A percentile compares a stretch with the other conserved stretches of the same genome.
Conservation (phyloP, 2,329 filamentous ascomycete genomes). For the Pseudopithomyces maydicus region DNA sequence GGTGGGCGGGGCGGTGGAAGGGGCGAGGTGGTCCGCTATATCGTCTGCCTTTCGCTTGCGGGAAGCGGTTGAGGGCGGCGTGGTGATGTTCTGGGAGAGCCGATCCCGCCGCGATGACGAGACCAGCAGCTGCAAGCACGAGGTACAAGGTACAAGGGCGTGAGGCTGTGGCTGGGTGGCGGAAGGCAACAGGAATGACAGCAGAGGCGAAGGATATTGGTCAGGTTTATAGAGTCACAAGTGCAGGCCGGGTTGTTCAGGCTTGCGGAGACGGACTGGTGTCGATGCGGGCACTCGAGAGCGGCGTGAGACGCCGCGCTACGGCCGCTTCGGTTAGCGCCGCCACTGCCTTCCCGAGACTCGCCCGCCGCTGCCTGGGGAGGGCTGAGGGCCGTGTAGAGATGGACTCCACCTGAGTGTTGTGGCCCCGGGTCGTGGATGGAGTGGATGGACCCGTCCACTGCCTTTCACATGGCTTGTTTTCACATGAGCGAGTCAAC, state of each 20-base stretch:
- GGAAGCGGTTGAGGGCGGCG: slow-evolving; percentile 36
- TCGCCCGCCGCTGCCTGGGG: neutral
- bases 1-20: slow-evolving; percentile 33
- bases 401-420: no score
- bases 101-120: slow-evolving; percentile 48
- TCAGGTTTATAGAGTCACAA: slow-evolving; percentile 36
- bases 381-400: no score
- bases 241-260: slow-evolving; percentile 14
- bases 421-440: no score
- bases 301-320: neutral
- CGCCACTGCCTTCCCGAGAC: slow-evolving; percentile 1
- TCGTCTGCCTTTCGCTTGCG: slow-evolving; percentile 49
- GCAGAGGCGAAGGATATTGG: slow-evolving; percentile 22
- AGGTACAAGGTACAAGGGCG: slow-evolving; percentile 7
- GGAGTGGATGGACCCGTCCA: no score
- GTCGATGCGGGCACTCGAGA: slow-evolving; percentile 13
- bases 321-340: slow-evolving; percentile 13
- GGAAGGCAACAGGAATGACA: slow-evolving; percentile 15
- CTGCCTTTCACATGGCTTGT: no score
- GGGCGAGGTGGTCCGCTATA: slow-evolving; percentile 30
- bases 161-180: slow-evolving; percentile 9
- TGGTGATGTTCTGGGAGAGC: slow-evolving; percentile 39
- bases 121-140: slow-evolving; percentile 35
- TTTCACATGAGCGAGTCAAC: no score
- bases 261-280: neutral